Conservation (phyloP, 768 basidiomycete species). For the Trametes elegans region DNA sequence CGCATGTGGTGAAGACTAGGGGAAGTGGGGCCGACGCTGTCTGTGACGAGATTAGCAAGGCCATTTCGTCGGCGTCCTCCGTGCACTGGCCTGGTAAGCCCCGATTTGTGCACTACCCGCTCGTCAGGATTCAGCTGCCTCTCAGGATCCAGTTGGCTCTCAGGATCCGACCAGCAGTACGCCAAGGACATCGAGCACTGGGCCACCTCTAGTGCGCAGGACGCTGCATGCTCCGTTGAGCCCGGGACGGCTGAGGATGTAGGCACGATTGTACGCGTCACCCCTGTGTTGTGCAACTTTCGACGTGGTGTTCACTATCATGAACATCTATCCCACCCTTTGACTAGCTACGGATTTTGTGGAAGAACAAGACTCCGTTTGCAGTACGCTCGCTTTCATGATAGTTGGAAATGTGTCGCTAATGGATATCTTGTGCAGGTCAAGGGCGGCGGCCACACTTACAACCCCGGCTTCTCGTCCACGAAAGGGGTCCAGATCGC, state of each 20-base stretch:
- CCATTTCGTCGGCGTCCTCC: conserved; percentile 42
- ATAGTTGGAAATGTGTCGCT: background rate
- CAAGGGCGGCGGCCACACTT: conserved; percentile 36
- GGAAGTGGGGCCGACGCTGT: too few species aligned
- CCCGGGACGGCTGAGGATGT: conserved; percentile 55
- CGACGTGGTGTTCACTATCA: background rate
- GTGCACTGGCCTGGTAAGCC: conserved; percentile 44
- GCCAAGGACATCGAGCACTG: conserved; percentile 46
- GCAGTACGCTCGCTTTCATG: conserved; percentile 41
- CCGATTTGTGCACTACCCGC: too few species aligned
- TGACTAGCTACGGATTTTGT: conserved; percentile 48
- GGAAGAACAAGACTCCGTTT: conserved; percentile 45
- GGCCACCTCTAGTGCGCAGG: conserved; percentile 47
- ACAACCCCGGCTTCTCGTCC: conserved; percentile 36
- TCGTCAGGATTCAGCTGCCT: too few species aligned
- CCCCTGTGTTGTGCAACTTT: background rate
- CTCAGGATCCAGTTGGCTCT: too few species aligned
- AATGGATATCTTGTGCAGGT: conserved; percentile 24
- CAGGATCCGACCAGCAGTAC: conserved; percentile 31
- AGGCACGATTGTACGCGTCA: conserved; percentile 42
- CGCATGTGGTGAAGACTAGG: too few species aligned
- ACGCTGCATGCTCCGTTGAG: conserved; percentile 53
- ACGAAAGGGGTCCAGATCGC: conserved; percentile 35
- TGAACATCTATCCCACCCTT: background rate
- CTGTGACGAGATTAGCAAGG: conserved; percentile 37